These are phyloP conservation scores for Globisporangium paroecandrum DNA, from an alignment of 352 stramenopile genomes.

Conservation along the genomic window DNA sequence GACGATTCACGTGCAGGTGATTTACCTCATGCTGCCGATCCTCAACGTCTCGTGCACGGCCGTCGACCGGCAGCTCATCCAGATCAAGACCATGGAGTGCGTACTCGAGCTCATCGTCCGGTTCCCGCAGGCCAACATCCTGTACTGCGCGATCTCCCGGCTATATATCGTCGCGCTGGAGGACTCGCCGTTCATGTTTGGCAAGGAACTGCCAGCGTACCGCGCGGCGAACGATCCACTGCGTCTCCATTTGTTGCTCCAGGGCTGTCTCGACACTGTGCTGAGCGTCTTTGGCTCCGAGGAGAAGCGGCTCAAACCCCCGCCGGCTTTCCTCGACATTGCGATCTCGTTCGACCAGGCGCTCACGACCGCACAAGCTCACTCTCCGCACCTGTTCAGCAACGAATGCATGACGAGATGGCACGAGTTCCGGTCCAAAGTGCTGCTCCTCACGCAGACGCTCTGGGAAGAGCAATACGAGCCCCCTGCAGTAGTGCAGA, in stretches of 20 bases:
- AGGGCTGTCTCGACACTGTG: constrained; percentile 41
- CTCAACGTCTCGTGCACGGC: constrained; percentile 64
- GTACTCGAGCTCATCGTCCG: constrained; percentile 90
- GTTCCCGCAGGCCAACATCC: constrained; percentile 86
- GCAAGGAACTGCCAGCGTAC: constrained; percentile 66
- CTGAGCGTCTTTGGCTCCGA: constrained; percentile 28
- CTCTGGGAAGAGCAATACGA: constrained; percentile 66
- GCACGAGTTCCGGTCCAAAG: constrained; percentile 42
- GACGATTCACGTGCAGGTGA: constrained; percentile 57
- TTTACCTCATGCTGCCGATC: constrained; percentile 77
- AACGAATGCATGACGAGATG: constrained; percentile 33
- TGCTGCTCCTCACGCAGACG: constrained; percentile 58
- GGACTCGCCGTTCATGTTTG: constrained; percentile 78
- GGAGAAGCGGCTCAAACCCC: constrained; percentile 22
- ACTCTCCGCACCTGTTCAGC: constrained; percentile 46
- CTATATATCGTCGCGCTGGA: constrained; percentile 79
- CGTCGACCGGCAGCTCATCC: constrained; percentile 45
- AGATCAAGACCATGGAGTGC: constrained; percentile 34
- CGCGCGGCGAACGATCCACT: constrained; percentile 49
- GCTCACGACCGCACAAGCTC: constrained; percentile 53
- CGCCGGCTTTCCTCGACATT: constrained; percentile 63
- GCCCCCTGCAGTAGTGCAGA: constrained; percentile 3
- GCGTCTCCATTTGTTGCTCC: constrained; percentile 50
- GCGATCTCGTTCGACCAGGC: constrained; percentile 76
- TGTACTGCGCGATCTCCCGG: constrained; percentile 57